phyloP scores from a whole-genome alignment of 495 filamentous ascomycete species.

The Penicillium maclennaniae region DNA sequence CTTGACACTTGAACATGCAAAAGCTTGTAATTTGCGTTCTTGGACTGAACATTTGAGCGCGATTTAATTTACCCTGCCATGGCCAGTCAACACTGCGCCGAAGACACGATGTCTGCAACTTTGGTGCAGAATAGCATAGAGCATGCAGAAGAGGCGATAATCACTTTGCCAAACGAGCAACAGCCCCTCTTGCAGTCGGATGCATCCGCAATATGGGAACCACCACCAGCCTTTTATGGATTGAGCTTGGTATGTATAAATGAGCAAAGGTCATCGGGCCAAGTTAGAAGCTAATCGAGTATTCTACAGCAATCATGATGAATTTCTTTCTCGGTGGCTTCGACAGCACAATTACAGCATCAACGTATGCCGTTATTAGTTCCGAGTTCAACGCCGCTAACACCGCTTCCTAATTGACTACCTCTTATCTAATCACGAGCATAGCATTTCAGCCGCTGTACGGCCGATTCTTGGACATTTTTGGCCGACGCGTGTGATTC shows the following conservation, averaged over 20 bases:
- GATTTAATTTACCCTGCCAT: background rate
- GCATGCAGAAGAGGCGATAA: background rate
- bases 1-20: too few relatives aligned
- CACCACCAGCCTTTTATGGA: constrained; percentile 43
- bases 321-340: constrained; percentile 65
- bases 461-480: constrained; percentile 45
- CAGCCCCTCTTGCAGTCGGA: constrained; percentile 39
- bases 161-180: constrained; percentile 20
- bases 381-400: constrained; percentile 65
- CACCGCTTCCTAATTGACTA: constrained; percentile 63
- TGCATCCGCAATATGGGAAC: constrained; percentile 28
- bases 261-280: too few relatives aligned
- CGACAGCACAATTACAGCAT: constrained; percentile 63
- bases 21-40: too few relatives aligned
- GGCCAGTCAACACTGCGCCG: background rate
- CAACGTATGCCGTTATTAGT: constrained; percentile 62
- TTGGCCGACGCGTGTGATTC: constrained; percentile 41
- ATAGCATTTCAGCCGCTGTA: constrained; percentile 58
- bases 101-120: background rate
- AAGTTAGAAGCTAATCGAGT: constrained; percentile 4
- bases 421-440: constrained; percentile 59
- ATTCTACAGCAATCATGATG: constrained; percentile 50
- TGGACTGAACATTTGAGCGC: background rate
- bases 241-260: constrained; percentile 37
- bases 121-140: background rate